phyloP scores from a whole-genome alignment of 176 grass and related monocot species.

The Rhipidocladum racemiflorum region DNA sequence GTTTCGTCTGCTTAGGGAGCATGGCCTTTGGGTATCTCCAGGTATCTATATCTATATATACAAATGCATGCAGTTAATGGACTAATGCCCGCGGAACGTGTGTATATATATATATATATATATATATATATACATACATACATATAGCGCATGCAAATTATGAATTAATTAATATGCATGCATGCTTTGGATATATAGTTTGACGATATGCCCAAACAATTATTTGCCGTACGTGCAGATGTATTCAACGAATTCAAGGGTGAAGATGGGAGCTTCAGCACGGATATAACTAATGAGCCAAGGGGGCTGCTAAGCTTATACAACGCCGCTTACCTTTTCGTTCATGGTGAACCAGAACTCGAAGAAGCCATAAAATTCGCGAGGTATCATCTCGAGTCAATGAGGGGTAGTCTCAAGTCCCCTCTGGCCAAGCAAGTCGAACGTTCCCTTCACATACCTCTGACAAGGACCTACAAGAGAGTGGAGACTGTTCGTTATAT shows the following conservation, averaged over 20 bases:
- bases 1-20: too few relatives aligned
- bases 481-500: slow-evolving; percentile 25
- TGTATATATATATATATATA: too few relatives aligned
- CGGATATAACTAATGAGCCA: slow-evolving; percentile 2
- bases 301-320: slow-evolving; percentile 37
- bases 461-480: slow-evolving; percentile 27
- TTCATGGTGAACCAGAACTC: slow-evolving; percentile 21
- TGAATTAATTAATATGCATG: too few relatives aligned
- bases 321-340: slow-evolving; percentile 31
- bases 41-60: too few relatives aligned
- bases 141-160: too few relatives aligned
- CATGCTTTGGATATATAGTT: too few relatives aligned
- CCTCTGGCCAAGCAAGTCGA: slow-evolving; percentile 19
- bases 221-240: slow-evolving; percentile 6
- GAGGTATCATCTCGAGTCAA: slow-evolving; percentile 8
- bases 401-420: neutral
- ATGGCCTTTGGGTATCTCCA: too few relatives aligned
- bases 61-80: too few relatives aligned
- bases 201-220: too few relatives aligned
- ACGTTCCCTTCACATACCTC: slow-evolving; percentile 28
- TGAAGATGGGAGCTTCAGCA: neutral
- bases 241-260: slow-evolving; percentile 33
- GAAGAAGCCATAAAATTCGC: slow-evolving; percentile 19
- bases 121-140: too few relatives aligned
- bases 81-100: too few relatives aligned